Conservation (phyloP, 2,329 filamentous ascomycete species). For the Xylariaceae sp. region DNA sequence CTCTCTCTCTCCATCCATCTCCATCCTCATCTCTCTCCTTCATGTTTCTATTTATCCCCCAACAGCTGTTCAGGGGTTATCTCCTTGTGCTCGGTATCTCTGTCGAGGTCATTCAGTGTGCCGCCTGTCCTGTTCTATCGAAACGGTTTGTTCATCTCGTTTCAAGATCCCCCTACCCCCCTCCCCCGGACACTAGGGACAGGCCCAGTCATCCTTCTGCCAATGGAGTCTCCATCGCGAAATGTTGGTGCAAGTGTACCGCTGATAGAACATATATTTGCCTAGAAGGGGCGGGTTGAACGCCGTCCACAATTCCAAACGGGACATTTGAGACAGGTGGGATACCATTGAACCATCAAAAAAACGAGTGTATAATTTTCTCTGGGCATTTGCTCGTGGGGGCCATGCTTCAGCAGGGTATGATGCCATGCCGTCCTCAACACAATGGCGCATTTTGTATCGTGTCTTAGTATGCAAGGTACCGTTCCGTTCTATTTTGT, state of each 20-base stretch:
- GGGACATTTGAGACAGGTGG: background rate
- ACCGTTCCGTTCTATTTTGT: constrained; percentile 13
- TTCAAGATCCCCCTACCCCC: constrained; percentile 15
- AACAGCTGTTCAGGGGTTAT: constrained; percentile 3
- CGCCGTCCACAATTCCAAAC: background rate
- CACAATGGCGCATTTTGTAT: constrained; percentile 4
- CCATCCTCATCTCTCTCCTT: constrained; percentile 1
- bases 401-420: constrained; percentile 14
- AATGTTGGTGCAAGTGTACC: constrained; percentile 10
- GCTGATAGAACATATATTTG: background rate
- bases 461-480: constrained; percentile 17
- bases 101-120: constrained; percentile 22
- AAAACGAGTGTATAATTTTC: constrained; percentile 1
- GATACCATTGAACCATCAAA: background rate
- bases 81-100: background rate
- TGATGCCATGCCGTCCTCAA: constrained; percentile 1
- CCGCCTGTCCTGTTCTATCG: constrained; percentile 13
- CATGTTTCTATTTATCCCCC: background rate
- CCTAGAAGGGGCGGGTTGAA: constrained; percentile 3
- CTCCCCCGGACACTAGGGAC: constrained; percentile 3
- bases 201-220: background rate
- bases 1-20: constrained; percentile 10
- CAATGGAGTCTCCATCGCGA: background rate
- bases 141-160: constrained; percentile 15
- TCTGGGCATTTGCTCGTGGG: constrained; percentile 15